A percentile compares a stretch with the other conserved stretches of the same genome.
phyloP scores from a whole-genome alignment of 2,329 filamentous ascomycete species.

The Talaromyces rugulosus region DNA sequence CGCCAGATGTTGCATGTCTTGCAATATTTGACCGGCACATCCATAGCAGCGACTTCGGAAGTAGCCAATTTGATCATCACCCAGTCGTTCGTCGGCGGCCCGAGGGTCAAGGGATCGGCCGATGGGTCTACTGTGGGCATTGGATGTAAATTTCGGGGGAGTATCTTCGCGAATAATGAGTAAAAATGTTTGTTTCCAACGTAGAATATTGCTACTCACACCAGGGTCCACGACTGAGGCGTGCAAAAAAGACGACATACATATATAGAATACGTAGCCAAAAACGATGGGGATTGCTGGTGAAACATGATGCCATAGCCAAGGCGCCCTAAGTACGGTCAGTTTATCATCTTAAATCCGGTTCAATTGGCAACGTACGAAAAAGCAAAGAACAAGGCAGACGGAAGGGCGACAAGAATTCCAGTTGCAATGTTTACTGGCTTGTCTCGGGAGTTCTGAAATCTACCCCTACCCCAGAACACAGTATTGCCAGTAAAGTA shows the following conservation, averaged over 20 bases:
- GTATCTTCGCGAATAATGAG: slow-evolving; percentile 57
- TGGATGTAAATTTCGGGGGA: slow-evolving; percentile 85
- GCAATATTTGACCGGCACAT: slow-evolving; percentile 97
- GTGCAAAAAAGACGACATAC: slow-evolving; percentile 88
- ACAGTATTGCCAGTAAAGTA: slow-evolving; percentile 92
- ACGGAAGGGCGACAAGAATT: slow-evolving; percentile 72
- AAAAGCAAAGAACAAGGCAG: slow-evolving; percentile 76
- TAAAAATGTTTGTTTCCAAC: neutral
- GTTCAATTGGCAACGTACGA: slow-evolving; percentile 50
- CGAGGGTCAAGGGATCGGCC: slow-evolving; percentile 75
- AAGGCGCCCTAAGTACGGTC: slow-evolving; percentile 57
- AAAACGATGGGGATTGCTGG: slow-evolving; percentile 86
- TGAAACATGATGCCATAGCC: slow-evolving; percentile 80
- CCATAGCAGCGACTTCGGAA: slow-evolving; percentile 78
- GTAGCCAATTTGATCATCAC: slow-evolving; percentile 80
- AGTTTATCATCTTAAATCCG: neutral
- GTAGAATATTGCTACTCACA: slow-evolving; percentile 52
- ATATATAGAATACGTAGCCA: slow-evolving; percentile 86
- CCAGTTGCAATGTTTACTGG: slow-evolving; percentile 89
- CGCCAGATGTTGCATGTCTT: slow-evolving; percentile 97
- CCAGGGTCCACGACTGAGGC: slow-evolving; percentile 90
- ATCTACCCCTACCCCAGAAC: slow-evolving; percentile 79
- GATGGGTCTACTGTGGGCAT: slow-evolving; percentile 72
- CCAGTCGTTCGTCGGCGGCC: slow-evolving; percentile 89
- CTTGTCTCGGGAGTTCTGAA: slow-evolving; percentile 81